Conservation (phyloP, 768 basidiomycete species). For the Phanerochaete sordida region DNA sequence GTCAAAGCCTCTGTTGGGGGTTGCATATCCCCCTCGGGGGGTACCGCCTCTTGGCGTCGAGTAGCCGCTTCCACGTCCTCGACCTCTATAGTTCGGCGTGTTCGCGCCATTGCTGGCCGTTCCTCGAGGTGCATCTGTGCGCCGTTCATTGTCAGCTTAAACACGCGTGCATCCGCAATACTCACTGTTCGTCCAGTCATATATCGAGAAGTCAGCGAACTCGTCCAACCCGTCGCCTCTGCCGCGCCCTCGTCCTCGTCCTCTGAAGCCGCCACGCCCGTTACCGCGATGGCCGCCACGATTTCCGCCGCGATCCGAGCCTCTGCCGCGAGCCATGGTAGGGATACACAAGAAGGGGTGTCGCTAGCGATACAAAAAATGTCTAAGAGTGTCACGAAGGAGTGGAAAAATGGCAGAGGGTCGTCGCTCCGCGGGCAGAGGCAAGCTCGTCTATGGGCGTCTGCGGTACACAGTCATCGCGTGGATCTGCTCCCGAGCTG, state of each 20-base stretch:
- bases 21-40: constrained; percentile 15
- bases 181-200: constrained; percentile 26
- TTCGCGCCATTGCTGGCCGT: neutral
- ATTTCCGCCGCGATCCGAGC: constrained; percentile 10
- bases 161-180: constrained; percentile 3
- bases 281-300: constrained; percentile 19
- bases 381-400: neutral
- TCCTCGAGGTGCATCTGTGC: constrained; percentile 12
- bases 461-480: neutral
- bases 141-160: constrained; percentile 10
- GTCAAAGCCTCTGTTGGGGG: constrained; percentile 10
- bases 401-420: neutral
- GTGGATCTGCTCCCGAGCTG: neutral
- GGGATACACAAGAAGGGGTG: constrained; percentile 11
- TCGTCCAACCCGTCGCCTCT: constrained; percentile 9
- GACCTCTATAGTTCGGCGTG: constrained; percentile 1
- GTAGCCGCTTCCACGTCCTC: constrained; percentile 10
- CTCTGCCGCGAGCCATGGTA: constrained; percentile 21
- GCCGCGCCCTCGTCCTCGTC: constrained; percentile 22
- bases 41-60: neutral
- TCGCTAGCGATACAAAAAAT: constrained; percentile 15
- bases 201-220: constrained; percentile 23
- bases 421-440: neutral
- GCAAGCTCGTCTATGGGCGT: constrained; percentile 1
- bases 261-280: constrained; percentile 22